Evolutionary conservation across 1,284 basidiomycete genomes (phyloP), one percentile per base, ranked within the genome.

Genomic region (Amylostereum areolatum): DNA sequence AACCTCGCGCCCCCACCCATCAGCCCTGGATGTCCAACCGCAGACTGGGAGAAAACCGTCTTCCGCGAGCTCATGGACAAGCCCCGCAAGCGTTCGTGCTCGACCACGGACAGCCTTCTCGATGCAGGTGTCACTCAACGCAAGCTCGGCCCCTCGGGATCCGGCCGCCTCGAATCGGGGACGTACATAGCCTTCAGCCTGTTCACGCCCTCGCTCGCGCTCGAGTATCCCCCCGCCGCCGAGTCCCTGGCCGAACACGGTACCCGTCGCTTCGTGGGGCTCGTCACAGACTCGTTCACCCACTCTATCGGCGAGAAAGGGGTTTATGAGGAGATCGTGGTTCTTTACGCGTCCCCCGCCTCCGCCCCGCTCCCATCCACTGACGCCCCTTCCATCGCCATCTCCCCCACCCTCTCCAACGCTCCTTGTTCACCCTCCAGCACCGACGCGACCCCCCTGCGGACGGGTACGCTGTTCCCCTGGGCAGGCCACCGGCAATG

Each of bases 121-220:
- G 18, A 18, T 18, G 18, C 18, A 18, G 18, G 18, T 18, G 18
- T 18, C 18, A 18, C 18, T 18, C 18, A 18, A 18, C 18, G 18
- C 18, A 18, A 18, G 18, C 18, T 18, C 18, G 18, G 18, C 18
- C 18, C 18, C 18, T 18, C 18, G 18, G 18, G 18, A 18, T 18
- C 32, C n/a, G n/a, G 11, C 11, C 41, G 43, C 5, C 40, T 59
- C 40, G 41, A 49, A 2, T 55, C 55, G 3, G 57, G 59, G 3
- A 51, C 53, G 27, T 63, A 53, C 53, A 43, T 62, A 27, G 57
- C 57, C 18, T 62, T 63, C 50, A 45, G 48, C 10, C 45, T 61
- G 43, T 57, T 57, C 49, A 52, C 37, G 30, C 45, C 45, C 3
- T 43, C 49, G 8, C 49, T 52, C 41, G 49, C 48, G n/a, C 43